These are phyloP conservation scores for Epichloe elymi DNA, from an alignment of 2,329 filamentous ascomycete species.

Conservation along the genomic window DNA sequence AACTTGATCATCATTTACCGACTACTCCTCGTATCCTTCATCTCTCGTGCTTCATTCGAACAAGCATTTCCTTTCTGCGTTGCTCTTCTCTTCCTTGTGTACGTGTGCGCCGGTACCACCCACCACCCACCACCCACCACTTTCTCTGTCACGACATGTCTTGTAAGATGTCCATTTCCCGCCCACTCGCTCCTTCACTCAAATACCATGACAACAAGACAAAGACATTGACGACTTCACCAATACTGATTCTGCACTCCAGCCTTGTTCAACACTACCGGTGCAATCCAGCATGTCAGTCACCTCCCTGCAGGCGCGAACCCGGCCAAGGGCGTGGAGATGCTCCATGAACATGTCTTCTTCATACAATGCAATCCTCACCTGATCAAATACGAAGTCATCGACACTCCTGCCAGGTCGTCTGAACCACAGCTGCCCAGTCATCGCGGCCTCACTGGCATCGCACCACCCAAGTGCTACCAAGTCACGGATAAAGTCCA, in stretches of 20 bases:
- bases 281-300: conserved; percentile 28
- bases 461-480: conserved; percentile 25
- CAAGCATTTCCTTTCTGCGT: too few relatives aligned
- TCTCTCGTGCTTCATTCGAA: too few relatives aligned
- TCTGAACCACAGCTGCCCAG: conserved; percentile 16
- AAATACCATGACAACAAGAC: not conserved
- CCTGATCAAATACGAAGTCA: conserved; percentile 28
- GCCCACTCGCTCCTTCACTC: not conserved
- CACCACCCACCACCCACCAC: not conserved
- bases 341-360: conserved; percentile 38
- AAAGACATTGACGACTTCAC: too few relatives aligned
- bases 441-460: conserved; percentile 12
- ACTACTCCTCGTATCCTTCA: too few relatives aligned
- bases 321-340: conserved; percentile 24
- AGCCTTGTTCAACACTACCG: conserved; percentile 31
- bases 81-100: not conserved
- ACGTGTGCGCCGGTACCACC: not conserved
- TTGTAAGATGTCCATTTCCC: conserved; percentile 6
- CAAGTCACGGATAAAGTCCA: conserved; percentile 37
- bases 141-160: conserved; percentile 6
- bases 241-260: not conserved
- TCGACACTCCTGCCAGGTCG: conserved; percentile 17
- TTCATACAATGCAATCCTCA: conserved; percentile 41
- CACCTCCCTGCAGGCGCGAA: conserved; percentile 26
- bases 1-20: too few relatives aligned